Percentiles rank a stretch among this genome's conserved stretches.
These are phyloP conservation scores for Mycena maculata DNA, from an alignment of 768 basidiomycete genomes.

Conservation along the genomic window DNA sequence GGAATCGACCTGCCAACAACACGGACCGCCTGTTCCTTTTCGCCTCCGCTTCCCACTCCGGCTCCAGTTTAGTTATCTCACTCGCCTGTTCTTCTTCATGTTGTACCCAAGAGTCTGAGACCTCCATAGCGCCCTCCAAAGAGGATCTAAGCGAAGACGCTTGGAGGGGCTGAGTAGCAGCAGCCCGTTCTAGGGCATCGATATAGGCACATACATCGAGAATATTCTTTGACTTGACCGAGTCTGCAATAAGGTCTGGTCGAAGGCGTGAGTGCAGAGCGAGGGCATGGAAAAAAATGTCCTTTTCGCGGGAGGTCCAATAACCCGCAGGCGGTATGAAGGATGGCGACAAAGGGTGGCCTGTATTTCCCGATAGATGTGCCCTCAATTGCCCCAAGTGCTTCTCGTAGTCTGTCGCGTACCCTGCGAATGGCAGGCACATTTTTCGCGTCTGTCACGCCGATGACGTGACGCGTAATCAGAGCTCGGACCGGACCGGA, in stretches of 20 bases:
- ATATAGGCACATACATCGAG: conserved; percentile 79
- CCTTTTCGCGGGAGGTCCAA: conserved; percentile 80
- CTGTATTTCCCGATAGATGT: conserved; percentile 51
- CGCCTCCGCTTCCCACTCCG: conserved; percentile 39
- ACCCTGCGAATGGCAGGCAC: too few species aligned
- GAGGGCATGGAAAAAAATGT: conserved; percentile 77
- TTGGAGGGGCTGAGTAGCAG: conserved; percentile 30
- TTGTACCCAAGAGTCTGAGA: conserved; percentile 61
- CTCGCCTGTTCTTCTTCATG: conserved; percentile 60
- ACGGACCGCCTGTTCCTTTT: conserved; percentile 32
- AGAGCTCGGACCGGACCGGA: too few species aligned
- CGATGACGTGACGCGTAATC: too few species aligned
- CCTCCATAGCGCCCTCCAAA: conserved; percentile 58
- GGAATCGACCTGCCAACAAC: conserved; percentile 17
- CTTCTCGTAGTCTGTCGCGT: conserved; percentile 44
- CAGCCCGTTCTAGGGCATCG: conserved; percentile 59
- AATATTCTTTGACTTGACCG: conserved; percentile 72
- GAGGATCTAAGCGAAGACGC: conserved; percentile 29
- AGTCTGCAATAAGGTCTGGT: conserved; percentile 80
- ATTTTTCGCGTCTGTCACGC: too few species aligned
- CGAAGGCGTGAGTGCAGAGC: conserved; percentile 74
- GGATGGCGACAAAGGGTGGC: conserved; percentile 42
- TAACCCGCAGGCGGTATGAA: conserved; percentile 53
- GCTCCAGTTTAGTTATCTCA: conserved; percentile 42
- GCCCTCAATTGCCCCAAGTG: conserved; percentile 50